Evolutionary conservation across 2,329 filamentous ascomycete genomes (phyloP).

Genomic region (Sporothrix protearum): DNA sequence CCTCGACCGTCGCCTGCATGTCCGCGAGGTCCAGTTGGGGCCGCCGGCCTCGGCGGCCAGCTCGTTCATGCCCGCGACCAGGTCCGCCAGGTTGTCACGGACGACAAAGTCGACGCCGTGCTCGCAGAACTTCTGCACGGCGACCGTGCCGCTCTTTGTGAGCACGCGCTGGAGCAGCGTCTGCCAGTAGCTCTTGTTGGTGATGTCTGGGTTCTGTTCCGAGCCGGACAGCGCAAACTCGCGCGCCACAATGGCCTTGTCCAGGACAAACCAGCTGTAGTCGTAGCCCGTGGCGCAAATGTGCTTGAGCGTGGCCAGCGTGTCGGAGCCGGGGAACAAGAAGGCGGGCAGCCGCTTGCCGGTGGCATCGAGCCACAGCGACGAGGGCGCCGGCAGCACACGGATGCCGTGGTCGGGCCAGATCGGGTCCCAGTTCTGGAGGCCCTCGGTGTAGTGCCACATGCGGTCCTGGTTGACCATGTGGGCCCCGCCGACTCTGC

Average conservation of each 20-base stretch:
- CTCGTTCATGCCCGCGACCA: conserved; percentile 58
- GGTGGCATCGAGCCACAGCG: conserved; percentile 59
- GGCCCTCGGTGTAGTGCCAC: conserved; percentile 64
- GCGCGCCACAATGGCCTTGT: conserved; percentile 56
- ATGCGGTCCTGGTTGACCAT: conserved; percentile 60
- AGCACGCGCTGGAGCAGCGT: conserved; percentile 50
- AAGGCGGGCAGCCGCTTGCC: conserved; percentile 56
- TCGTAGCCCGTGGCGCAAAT: conserved; percentile 60
- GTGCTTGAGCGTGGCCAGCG: conserved; percentile 54
- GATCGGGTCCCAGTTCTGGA: conserved; percentile 60
- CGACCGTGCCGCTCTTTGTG: conserved; percentile 49
- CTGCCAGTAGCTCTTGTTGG: conserved; percentile 54
- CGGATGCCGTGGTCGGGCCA: conserved; percentile 61
- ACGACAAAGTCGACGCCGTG: conserved; percentile 59
- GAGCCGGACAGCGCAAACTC: conserved; percentile 61
- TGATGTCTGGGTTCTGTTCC: conserved; percentile 61
- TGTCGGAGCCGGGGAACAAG: conserved; percentile 57
- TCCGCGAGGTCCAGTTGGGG: conserved; percentile 45
- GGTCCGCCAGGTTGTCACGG: conserved; percentile 51
- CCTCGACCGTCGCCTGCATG: conserved; percentile 48
- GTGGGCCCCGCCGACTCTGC: conserved; percentile 50
- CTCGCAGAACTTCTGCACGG: conserved; percentile 57
- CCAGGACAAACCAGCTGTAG: conserved; percentile 61
- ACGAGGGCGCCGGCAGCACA: conserved; percentile 57
- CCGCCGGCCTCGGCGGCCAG: conserved; percentile 47